These are phyloP conservation scores for Cordyceps cicadae DNA, from an alignment of 2,329 filamentous ascomycete genomes.

Conservation along the genomic window DNA sequence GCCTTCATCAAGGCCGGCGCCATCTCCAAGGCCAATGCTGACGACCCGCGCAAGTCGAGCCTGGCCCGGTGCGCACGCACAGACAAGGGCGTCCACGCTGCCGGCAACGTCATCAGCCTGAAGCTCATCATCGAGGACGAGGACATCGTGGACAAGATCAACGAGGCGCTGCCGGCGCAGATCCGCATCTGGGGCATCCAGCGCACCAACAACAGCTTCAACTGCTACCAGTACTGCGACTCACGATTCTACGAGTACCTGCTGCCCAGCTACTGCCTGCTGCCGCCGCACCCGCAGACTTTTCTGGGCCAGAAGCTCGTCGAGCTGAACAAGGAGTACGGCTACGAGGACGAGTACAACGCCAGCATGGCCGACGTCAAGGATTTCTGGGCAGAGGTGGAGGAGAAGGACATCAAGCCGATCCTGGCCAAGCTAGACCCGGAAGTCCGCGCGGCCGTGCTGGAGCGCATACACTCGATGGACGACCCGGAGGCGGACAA, in stretches of 20 bases:
- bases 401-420: slow-evolving; percentile 72
- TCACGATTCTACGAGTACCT: slow-evolving; percentile 96
- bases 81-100: slow-evolving; percentile 95
- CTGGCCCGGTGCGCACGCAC: slow-evolving; percentile 90
- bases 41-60: slow-evolving; percentile 93
- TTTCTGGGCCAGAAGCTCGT: slow-evolving; percentile 76
- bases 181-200: slow-evolving; percentile 94
- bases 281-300: slow-evolving; percentile 85
- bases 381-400: slow-evolving; percentile 73
- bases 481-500: slow-evolving; percentile 14
- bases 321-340: slow-evolving; percentile 66
- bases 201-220: slow-evolving; percentile 83
- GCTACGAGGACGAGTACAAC: slow-evolving; percentile 60
- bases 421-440: slow-evolving; percentile 55
- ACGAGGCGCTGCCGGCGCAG: slow-evolving; percentile 72
- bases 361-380: slow-evolving; percentile 68
- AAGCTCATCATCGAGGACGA: slow-evolving; percentile 93
- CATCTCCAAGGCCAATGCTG: slow-evolving; percentile 92
- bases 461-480: slow-evolving; percentile 48
- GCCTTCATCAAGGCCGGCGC: slow-evolving; percentile 87
- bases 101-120: slow-evolving; percentile 87
- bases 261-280: slow-evolving; percentile 83
- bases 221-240: slow-evolving; percentile 89
- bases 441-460: slow-evolving; percentile 52
- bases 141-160: slow-evolving; percentile 85